Base-by-base conservation (phyloP, 2,329 filamentous ascomycete species). In the Aspergillus fumigatiaffinis region DNA sequence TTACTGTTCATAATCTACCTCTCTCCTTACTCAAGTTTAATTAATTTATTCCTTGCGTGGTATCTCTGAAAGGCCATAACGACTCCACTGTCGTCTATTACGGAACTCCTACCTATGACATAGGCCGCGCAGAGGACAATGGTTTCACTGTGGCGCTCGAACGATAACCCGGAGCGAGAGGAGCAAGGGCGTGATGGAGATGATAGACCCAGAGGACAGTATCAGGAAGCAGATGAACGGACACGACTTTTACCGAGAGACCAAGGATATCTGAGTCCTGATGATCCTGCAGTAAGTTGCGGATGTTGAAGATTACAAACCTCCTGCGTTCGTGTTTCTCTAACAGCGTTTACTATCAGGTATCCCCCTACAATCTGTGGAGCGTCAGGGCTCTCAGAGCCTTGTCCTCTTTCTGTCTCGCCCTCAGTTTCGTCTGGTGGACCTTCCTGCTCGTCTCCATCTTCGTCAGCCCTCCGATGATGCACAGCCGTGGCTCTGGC, bases 361-460 rank as follows among this genome's bases (percentile, higher is more conserved):
- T 90, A 25, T 90, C 91, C 3, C 94, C 94, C 0, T 97, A 97
- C 77, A 99, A 99, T 67, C 84, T 97, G 41, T 96, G 92, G 88
- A 91, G 86, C 58, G 89, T 99, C 51, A 88, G 94, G 20, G 84
- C 89, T 50, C 80, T 94, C 54, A 86, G 92, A 70, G 90, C 87
- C 69, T 73, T 94, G 59, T 93, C 91, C 4, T 80, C 96, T 55
- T 66, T 91, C 41, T 90, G 97, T 69, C 80, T 93, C 21, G 73
- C 86, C 52, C 71, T 92, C 65, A 90, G 87, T 55, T 91, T 95
- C 68, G 68, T 91, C n/a, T 97, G 93, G 93, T 97, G 94, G 93
- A 82, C 91, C 9, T 74, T 97, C 54, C 80, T 96, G 35, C 82
- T 99, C n/a, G 86, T 97, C 17, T 91, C 91, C 55, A 86, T 89